Evolutionary conservation across 768 basidiomycete genomes (phyloP).

Genomic region (Lentinus brumalis): DNA sequence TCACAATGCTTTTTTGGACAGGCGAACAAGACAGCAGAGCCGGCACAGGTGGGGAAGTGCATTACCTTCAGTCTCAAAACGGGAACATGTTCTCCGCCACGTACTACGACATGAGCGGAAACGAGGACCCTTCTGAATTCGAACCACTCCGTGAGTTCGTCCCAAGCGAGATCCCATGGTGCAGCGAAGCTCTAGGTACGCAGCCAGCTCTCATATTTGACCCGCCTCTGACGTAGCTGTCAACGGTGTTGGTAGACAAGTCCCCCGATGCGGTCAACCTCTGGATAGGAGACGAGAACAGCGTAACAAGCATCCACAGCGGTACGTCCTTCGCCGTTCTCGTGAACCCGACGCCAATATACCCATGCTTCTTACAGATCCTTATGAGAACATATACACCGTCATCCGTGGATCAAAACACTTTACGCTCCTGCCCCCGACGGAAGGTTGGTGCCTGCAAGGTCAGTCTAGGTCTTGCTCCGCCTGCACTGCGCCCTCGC

Average conservation of each 20-base stretch:
- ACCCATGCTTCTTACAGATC: conserved; percentile 48
- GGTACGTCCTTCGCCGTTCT: conserved; percentile 48
- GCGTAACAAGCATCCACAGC: conserved; percentile 84
- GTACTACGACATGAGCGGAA: conserved; percentile 38
- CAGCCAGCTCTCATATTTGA: conserved; percentile 6
- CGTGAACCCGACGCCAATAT: not conserved
- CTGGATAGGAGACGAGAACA: conserved; percentile 83
- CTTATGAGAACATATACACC: conserved; percentile 93
- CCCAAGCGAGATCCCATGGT: conserved; percentile 70
- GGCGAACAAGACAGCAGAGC: conserved; percentile 19
- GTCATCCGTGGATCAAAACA: conserved; percentile 84
- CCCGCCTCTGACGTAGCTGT: not conserved
- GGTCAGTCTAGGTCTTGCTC: conserved; percentile 46
- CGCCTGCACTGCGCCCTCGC: not conserved
- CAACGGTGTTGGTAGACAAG: conserved; percentile 40
- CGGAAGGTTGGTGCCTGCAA: conserved; percentile 82
- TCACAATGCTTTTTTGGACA: not conserved
- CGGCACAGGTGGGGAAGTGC: conserved; percentile 36
- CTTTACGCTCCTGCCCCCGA: conserved; percentile 85
- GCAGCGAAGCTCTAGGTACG: conserved; percentile 77
- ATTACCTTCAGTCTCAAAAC: conserved; percentile 90
- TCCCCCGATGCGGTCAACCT: conserved; percentile 88
- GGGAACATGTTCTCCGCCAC: conserved; percentile 73
- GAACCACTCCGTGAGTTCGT: conserved; percentile 63
- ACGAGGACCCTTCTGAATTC: conserved; percentile 57